Evolutionary conservation across 2,329 filamentous ascomycete species (phyloP).

Genomic region (Verticillium albo-atrum): DNA sequence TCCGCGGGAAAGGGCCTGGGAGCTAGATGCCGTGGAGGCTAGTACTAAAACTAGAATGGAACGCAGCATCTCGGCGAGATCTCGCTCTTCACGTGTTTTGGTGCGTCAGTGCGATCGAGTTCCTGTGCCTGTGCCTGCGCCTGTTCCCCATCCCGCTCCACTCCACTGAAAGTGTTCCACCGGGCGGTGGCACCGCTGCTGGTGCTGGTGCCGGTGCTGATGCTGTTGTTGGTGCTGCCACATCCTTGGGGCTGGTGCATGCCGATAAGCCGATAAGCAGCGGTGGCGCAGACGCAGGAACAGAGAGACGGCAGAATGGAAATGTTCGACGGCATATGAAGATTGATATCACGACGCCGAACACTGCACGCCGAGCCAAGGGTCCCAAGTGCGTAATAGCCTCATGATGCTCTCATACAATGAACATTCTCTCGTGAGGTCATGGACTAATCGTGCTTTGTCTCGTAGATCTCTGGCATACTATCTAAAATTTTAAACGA

Average conservation of each 20-base stretch:
- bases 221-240: no score
- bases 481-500: no score
- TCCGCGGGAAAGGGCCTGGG: neutral
- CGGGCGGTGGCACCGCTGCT: no score
- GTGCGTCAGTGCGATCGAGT: neutral
- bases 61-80: neutral
- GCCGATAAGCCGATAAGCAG: neutral
- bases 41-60: neutral
- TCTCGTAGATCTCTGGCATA: no score
- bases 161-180: neutral
- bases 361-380: neutral
- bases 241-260: neutral
- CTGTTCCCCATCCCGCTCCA: no score
- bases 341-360: neutral
- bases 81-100: neutral
- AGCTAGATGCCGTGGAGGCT: neutral
- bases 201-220: no score
- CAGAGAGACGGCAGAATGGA: neutral
- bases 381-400: neutral
- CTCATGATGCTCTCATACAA: neutral
- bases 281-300: neutral
- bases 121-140: no score
- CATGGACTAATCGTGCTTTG: no score
- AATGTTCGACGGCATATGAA: neutral
- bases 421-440: neutral